Evolutionary conservation across 2,329 filamentous ascomycete species (phyloP).

Genomic region (Fusarium euwallaceae): DNA sequence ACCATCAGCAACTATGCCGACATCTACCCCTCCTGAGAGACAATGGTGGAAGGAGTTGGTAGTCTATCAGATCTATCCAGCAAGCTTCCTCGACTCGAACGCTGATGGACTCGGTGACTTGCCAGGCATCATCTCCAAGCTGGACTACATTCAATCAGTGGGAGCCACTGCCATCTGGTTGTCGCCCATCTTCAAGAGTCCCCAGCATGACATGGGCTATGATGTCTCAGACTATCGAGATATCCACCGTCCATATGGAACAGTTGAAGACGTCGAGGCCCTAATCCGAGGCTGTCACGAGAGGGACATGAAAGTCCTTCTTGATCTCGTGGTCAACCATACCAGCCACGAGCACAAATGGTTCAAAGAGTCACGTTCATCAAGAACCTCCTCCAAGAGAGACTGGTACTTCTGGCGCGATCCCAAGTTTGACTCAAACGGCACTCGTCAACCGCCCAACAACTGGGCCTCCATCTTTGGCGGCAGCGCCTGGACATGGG

Average conservation of each 20-base stretch:
- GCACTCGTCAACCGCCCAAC: constrained; percentile 69
- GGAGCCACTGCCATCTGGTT: constrained; percentile 73
- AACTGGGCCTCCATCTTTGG: constrained; percentile 65
- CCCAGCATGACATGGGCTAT: constrained; percentile 78
- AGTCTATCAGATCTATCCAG: constrained; percentile 69
- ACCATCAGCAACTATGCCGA: constrained; percentile 12
- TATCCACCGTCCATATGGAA: constrained; percentile 76
- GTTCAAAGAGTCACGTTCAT: constrained; percentile 68
- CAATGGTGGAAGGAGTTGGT: constrained; percentile 46
- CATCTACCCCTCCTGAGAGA: constrained; percentile 8
- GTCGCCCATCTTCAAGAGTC: constrained; percentile 65
- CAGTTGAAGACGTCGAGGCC: constrained; percentile 73
- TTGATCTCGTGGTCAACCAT: constrained; percentile 82
- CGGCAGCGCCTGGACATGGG: constrained; percentile 65
- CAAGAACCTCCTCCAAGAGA: constrained; percentile 64
- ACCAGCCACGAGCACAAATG: constrained; percentile 69
- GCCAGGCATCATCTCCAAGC: constrained; percentile 72
- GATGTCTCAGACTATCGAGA: constrained; percentile 78
- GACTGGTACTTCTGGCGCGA: constrained; percentile 77
- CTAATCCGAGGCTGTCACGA: constrained; percentile 71
- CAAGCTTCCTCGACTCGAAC: constrained; percentile 69
- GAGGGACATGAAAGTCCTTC: constrained; percentile 74
- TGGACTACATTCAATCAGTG: constrained; percentile 73
- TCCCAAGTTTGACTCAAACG: constrained; percentile 61
- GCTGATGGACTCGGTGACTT: constrained; percentile 76